Evolutionary conservation across 495 filamentous ascomycete species (phyloP), one percentile per base, ranked within the genome.

Genomic region (Xylaria bambusicola): DNA sequence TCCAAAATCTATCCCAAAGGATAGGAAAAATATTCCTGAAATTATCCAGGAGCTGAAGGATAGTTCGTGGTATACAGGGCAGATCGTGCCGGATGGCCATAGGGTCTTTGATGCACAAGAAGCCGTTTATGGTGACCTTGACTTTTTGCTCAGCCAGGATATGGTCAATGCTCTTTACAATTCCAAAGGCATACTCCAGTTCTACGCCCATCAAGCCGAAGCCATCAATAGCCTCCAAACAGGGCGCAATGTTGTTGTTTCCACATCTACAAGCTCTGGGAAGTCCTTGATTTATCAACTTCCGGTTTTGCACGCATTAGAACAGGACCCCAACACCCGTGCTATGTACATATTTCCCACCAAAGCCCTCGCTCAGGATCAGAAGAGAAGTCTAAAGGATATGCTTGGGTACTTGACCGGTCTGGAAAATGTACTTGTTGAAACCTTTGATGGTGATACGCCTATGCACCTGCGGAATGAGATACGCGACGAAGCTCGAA

Each of bases 261-360:
- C 92, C 3, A 99, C 94, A 0, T 96, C 93, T 15, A 99, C 94
- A 0, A 93, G 89, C 71, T 98, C 95, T 0, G 94, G 94, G 5
- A 99, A 99, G 73, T 96, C 91, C 5, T 74, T 99, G 29, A 97
- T 98, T 53, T 99, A 98, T 67, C 95, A 98, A 66, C 78, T 99
- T 18, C 94, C 94, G 0, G 93, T 98, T 62, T 76, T 99, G 24
- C 87, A 96, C 68, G 89, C 88, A 26, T 79, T 99, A 10, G 93
- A 98, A 72, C 77, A 82, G 42, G 89, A 97, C 62, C 71, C 66
- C 3, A 79, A 87, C 46, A 88, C 90, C 42, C 78, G 93, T 63
- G 93, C 94, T 9, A 91, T 99, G 87, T 98, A 97, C 68, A 97
- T 99, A 21, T 99, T 98, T 60, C 94, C 94, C 1, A 99, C 94